Evolutionary conservation across 495 filamentous ascomycete species (phyloP).

Genomic region (Neurospora africana): DNA sequence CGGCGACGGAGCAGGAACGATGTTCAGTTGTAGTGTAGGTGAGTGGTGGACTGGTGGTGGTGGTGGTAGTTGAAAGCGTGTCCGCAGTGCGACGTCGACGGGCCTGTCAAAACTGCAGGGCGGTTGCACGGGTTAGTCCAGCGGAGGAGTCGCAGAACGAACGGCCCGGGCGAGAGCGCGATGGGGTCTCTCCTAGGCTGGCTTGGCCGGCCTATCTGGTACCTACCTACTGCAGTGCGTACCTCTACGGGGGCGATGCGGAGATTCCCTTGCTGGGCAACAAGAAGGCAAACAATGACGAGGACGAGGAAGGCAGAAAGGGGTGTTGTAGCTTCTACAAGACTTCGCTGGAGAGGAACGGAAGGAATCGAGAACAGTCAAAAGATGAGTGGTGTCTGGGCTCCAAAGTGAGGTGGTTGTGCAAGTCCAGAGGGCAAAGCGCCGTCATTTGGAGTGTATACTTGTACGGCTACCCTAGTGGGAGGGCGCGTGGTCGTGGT

Average conservation of each 20-base stretch:
- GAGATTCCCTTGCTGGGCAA: background rate
- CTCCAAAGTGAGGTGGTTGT: background rate
- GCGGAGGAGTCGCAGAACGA: background rate
- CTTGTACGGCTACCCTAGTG: background rate
- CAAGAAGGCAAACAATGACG: background rate
- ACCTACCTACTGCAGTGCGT: background rate
- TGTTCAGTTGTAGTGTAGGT: background rate
- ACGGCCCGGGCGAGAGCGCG: background rate
- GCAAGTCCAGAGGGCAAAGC: background rate
- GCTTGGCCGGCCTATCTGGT: background rate
- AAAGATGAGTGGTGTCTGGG: too few species aligned
- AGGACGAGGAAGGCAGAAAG: background rate
- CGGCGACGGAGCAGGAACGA: background rate
- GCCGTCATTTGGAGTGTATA: background rate
- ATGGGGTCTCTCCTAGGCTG: background rate
- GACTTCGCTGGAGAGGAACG: background rate
- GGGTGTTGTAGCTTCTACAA: background rate
- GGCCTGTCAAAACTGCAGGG: background rate
- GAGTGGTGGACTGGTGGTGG: background rate
- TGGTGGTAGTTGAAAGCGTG: background rate
- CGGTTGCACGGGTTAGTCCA: background rate
- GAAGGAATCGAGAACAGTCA: too few species aligned
- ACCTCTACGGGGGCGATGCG: background rate
- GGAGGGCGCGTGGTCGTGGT: background rate
- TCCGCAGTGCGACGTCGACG: background rate